A percentile compares a stretch with the other conserved stretches of the same genome.
Conservation (phyloP, 2,329 filamentous ascomycete genomes). For the Tolypocladium tundrense region DNA sequence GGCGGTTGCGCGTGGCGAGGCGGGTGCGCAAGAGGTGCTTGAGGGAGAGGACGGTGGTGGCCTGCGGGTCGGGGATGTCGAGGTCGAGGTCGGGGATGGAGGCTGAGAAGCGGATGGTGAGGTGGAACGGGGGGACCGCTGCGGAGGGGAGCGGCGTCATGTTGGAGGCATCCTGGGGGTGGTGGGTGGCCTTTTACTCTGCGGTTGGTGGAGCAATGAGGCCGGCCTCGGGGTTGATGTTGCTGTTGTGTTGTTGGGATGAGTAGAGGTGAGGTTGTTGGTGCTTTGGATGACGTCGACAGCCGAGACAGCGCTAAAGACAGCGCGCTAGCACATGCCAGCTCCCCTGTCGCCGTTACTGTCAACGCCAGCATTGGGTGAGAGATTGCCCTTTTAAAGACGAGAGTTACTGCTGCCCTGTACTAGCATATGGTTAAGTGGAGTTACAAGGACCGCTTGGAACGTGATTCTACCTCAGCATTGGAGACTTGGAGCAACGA, state of each 20-base stretch:
- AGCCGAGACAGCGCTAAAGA: neutral
- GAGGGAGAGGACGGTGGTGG: slow-evolving; percentile 65
- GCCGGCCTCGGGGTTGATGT: neutral
- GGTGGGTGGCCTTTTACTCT: neutral
- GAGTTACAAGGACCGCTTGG: no score
- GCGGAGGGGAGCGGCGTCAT: slow-evolving; percentile 12
- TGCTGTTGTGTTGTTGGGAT: neutral
- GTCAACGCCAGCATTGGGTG: no score
- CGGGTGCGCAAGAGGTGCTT: slow-evolving; percentile 72
- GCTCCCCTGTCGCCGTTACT: no score
- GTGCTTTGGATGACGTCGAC: neutral
- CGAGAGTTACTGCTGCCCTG: no score
- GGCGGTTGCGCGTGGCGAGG: slow-evolving; percentile 58
- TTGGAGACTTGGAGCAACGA: no score
- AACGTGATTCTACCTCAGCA: no score
- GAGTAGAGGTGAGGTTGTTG: neutral
- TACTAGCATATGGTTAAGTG: no score
- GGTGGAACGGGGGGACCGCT: slow-evolving; percentile 42
- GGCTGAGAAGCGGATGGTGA: slow-evolving; percentile 85
- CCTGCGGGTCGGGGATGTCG: slow-evolving; percentile 56
- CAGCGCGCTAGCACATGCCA: no score
- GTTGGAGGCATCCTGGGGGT: slow-evolving; percentile 12
- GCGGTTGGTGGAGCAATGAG: neutral
- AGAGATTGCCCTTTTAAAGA: no score
- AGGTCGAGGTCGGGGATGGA: slow-evolving; percentile 75